These are phyloP conservation scores for Xylaria cubensis DNA, from an alignment of 495 filamentous ascomycete genomes.

Conservation along the genomic window DNA sequence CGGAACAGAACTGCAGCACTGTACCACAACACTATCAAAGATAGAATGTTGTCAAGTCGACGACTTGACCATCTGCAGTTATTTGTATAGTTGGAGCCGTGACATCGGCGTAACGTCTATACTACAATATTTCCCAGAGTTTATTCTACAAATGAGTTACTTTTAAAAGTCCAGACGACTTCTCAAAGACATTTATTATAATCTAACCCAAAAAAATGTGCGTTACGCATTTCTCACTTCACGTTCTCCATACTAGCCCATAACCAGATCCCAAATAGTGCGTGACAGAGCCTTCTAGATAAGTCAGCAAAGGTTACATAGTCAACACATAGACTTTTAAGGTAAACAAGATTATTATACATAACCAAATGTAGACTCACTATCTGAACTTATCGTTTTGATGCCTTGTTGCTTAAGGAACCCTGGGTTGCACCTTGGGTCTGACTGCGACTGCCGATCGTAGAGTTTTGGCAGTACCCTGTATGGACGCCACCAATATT, in stretches of 20 bases:
- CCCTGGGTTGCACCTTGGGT: neutral
- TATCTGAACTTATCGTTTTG: neutral
- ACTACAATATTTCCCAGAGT: neutral
- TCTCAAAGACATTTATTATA: neutral
- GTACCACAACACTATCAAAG: too few relatives aligned
- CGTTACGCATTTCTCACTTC: neutral
- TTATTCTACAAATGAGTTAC: neutral
- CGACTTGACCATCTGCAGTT: too few relatives aligned
- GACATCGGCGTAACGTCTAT: neutral
- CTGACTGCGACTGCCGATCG: neutral
- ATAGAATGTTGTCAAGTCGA: too few relatives aligned
- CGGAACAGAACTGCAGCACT: too few relatives aligned
- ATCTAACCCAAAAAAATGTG: neutral
- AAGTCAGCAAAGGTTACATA: neutral
- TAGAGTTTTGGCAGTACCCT: neutral
- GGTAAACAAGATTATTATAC: neutral
- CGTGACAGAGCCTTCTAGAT: neutral
- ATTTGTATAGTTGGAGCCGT: too few relatives aligned
- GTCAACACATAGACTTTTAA: neutral
- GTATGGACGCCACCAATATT: neutral
- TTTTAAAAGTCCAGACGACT: neutral
- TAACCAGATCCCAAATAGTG: neutral
- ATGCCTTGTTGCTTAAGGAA: neutral
- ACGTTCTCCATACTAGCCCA: neutral
- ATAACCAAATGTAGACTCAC: neutral